Evolutionary conservation across 306 rosid species (phyloP).

Genomic region (Ormosia emarginata): DNA sequence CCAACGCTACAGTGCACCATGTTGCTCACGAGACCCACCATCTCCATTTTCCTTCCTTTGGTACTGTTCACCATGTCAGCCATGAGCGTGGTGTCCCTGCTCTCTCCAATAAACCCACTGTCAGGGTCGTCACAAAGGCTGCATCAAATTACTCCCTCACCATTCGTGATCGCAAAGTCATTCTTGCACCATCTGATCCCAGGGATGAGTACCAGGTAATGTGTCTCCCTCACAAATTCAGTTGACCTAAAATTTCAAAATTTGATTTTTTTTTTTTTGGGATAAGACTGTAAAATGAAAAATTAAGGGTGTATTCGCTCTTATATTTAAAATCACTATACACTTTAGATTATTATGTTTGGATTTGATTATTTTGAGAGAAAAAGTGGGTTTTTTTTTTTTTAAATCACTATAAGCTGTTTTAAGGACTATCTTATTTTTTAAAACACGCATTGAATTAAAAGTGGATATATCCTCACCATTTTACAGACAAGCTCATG

Average conservation of each 20-base stretch:
- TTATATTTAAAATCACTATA: too few relatives aligned
- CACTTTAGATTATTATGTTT: too few relatives aligned
- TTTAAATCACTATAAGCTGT: too few relatives aligned
- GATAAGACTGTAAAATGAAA: too few relatives aligned
- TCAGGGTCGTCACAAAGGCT: constrained; percentile 50
- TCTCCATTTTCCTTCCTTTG: constrained; percentile 28
- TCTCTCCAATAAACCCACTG: constrained; percentile 36
- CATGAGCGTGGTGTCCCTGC: constrained; percentile 13
- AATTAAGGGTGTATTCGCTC: too few relatives aligned
- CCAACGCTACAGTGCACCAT: constrained; percentile 22
- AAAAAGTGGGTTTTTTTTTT: too few relatives aligned
- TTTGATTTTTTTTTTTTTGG: not conserved
- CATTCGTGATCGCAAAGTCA: constrained; percentile 46
- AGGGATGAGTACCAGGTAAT: constrained; percentile 49
- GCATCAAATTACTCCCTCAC: constrained; percentile 53
- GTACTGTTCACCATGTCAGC: constrained; percentile 20
- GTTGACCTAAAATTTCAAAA: not conserved
- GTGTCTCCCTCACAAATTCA: not conserved
- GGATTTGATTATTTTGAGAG: not conserved
- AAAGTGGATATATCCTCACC: too few relatives aligned
- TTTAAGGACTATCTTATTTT: too few relatives aligned
- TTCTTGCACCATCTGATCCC: constrained; percentile 58
- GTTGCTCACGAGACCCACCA: constrained; percentile 38
- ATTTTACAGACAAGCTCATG: too few relatives aligned
- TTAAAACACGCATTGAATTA: too few relatives aligned